Base-by-base conservation (phyloP, 1,139 yeast species). In the Nakaseomyces uthaithaninus region DNA sequence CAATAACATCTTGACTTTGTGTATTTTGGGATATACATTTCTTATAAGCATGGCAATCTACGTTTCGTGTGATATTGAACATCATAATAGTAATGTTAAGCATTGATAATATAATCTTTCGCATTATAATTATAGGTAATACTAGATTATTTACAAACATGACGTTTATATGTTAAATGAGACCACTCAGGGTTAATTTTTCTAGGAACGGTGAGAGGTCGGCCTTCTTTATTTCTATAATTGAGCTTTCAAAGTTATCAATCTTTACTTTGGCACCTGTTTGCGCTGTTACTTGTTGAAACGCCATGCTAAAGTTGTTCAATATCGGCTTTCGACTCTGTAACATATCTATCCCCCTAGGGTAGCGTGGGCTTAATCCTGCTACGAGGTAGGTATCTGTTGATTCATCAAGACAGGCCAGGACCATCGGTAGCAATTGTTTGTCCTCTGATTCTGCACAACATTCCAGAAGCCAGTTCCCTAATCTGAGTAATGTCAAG, bases 221-320 rank as follows among this genome's bases (percentile, higher is more conserved):
- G 42, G 87, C 95, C 56, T 80, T 81, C 44, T 86, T 67, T 37
- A 93, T 80, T 62, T 91, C 97, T 34, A 93, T 86, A 27, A 91
- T 85, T 2, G 96, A 80, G 47, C 94, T 84, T 56, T 91, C 97
- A 62, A 91, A 91, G 53, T 94, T 86, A 60, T 93, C 97, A 46
- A 91, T 81, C 53, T 93, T 72, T 25, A 87, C 89, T 51, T 84
- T 80, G 4, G 97, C 96, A 28, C 89, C 91, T 11, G 94, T 81
- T 9, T 75, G 73, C 37, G 69, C 72, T 1, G 95, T 93, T 30
- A 87, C 81, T 50, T 81, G 83, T 57, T 85, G 95, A 60, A 91
- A 91, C 27, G 94, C 94, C 43, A 82, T 76, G 38, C 95, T 89
- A 57, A 91, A 91, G 16, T 86, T 80, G 57, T 91, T 91, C 39